phyloP scores from a whole-genome alignment of 306 rosid species.

The Biancaea sappan region DNA sequence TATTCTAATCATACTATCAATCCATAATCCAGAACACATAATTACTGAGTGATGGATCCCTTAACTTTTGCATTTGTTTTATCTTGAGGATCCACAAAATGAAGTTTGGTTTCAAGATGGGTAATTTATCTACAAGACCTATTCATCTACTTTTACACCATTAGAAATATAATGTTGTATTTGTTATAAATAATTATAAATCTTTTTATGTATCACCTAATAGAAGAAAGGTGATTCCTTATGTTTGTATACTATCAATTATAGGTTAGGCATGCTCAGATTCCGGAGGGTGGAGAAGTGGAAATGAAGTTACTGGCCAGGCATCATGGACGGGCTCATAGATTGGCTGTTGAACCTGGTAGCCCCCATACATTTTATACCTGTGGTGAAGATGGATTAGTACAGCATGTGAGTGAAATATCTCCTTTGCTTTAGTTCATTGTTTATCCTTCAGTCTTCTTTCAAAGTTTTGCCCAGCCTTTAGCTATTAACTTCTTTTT shows the following conservation, averaged over 20 bases:
- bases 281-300: slow-evolving; percentile 58
- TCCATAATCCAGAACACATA: background rate
- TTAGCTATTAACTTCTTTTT: background rate
- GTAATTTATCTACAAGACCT: background rate
- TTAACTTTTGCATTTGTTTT: slow-evolving; percentile 1
- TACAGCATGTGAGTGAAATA: slow-evolving; percentile 77
- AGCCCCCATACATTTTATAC: slow-evolving; percentile 83
- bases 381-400: slow-evolving; percentile 94
- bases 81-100: background rate
- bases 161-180: background rate
- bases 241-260: slow-evolving; percentile 29
- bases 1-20: background rate
- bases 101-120: background rate
- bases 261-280: slow-evolving; percentile 80
- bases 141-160: background rate
- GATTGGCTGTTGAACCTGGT: slow-evolving; percentile 91
- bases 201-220: slow-evolving; percentile 11
- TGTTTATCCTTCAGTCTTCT: background rate
- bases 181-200: background rate
- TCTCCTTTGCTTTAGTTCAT: slow-evolving; percentile 21
- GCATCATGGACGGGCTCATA: slow-evolving; percentile 79
- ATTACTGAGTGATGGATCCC: background rate
- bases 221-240: slow-evolving; percentile 21
- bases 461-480: background rate
- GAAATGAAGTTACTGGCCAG: slow-evolving; percentile 52